Evolutionary conservation across 768 basidiomycete genomes (phyloP).

Genomic region (Ramaria sp.): DNA sequence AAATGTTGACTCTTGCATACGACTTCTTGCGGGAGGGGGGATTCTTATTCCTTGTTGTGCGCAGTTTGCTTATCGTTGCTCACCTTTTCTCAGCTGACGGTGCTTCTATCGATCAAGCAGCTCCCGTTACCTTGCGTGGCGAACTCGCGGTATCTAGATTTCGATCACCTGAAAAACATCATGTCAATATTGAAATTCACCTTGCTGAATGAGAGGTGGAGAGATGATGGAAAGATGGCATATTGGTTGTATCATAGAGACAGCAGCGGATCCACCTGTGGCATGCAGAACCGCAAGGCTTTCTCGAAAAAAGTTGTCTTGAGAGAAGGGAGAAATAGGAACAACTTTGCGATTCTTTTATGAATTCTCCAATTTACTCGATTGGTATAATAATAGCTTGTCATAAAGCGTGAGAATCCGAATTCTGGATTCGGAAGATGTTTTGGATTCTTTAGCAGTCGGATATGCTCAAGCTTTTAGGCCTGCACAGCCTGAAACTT

Average conservation of each 20-base stretch:
- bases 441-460: no score
- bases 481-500: neutral
- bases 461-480: slow-evolving; percentile 4
- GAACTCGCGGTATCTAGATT: slow-evolving; percentile 77
- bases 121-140: slow-evolving; percentile 76
- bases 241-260: slow-evolving; percentile 73
- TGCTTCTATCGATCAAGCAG: slow-evolving; percentile 27
- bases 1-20: slow-evolving; percentile 57
- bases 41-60: slow-evolving; percentile 59
- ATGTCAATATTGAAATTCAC: slow-evolving; percentile 44
- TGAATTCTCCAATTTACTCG: neutral
- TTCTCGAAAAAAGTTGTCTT: slow-evolving; percentile 49
- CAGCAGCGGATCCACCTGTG: neutral
- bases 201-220: slow-evolving; percentile 50
- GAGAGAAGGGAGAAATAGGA: slow-evolving; percentile 51
- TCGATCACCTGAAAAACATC: slow-evolving; percentile 41
- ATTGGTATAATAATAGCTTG: neutral
- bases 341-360: slow-evolving; percentile 65
- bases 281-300: neutral
- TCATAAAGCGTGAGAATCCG: no score
- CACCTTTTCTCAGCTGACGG: neutral
- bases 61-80: slow-evolving; percentile 18
- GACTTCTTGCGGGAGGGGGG: slow-evolving; percentile 43
- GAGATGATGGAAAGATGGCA: slow-evolving; percentile 66
- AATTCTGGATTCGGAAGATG: no score